Evolutionary conservation across 805 yeast genomes (phyloP).

Genomic region (Ogataea zsoltii): DNA sequence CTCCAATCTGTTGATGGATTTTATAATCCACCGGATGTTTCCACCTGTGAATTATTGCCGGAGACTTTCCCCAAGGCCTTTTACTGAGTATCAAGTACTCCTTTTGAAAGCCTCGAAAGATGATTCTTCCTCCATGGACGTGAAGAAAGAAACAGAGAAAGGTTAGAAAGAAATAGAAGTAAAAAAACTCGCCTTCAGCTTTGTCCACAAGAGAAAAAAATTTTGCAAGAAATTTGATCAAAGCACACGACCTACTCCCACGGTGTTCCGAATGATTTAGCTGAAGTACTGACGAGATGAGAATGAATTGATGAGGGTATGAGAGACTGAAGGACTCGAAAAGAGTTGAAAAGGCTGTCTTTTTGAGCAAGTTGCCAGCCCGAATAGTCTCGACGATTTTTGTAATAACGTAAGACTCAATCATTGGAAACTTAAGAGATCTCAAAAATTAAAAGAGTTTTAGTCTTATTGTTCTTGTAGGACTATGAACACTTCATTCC

Average conservation of each 20-base stretch:
- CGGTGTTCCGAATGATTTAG: background rate
- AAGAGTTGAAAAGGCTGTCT: too few relatives aligned
- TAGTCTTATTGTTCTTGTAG: too few relatives aligned
- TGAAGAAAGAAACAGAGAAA: conserved; percentile 26
- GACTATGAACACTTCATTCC: too few relatives aligned
- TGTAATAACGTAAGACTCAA: too few relatives aligned
- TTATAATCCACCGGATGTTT: conserved; percentile 40
- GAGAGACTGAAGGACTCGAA: too few relatives aligned
- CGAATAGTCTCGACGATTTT: too few relatives aligned
- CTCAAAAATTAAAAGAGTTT: too few relatives aligned
- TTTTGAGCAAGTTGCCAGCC: too few relatives aligned
- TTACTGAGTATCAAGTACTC: conserved; percentile 29
- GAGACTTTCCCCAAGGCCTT: conserved; percentile 88
- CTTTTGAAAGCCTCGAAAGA: conserved; percentile 69
- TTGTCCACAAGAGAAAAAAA: background rate
- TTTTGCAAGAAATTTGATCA: background rate
- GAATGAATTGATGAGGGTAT: too few relatives aligned
- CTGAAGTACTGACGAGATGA: too few relatives aligned
- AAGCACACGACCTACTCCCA: background rate
- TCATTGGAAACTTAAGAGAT: too few relatives aligned
- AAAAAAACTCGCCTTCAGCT: background rate
- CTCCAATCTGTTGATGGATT: conserved; percentile 15
- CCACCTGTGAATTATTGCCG: conserved; percentile 66
- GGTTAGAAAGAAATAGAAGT: conserved; percentile 1
- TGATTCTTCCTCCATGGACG: conserved; percentile 76